Conservation (phyloP, 352 stramenopile species). For the Pythium biforme region DNA sequence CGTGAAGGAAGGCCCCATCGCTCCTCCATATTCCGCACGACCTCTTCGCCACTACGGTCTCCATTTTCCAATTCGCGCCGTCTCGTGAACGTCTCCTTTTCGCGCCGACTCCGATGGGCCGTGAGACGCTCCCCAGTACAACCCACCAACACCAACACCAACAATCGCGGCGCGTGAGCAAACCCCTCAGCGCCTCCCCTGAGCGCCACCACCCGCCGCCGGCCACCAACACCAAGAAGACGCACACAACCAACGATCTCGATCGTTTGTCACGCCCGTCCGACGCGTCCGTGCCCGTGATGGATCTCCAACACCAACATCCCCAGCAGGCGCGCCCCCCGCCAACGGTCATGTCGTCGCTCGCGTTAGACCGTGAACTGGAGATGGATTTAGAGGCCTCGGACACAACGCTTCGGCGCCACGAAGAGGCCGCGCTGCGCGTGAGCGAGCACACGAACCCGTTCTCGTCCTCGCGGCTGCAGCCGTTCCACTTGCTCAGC, state of each 20-base stretch:
- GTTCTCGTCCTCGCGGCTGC: constrained; percentile 25
- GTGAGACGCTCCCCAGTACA: neutral
- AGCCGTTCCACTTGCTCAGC: constrained; percentile 28
- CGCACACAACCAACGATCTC: too few species aligned
- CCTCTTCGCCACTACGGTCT: neutral
- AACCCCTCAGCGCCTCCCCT: neutral
- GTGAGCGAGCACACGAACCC: constrained; percentile 28
- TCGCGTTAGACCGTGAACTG: constrained; percentile 20
- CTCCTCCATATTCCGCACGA: neutral
- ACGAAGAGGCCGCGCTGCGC: constrained; percentile 25
- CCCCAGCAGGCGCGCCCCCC: too few species aligned
- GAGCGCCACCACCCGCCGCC: neutral
- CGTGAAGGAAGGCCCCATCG: neutral
- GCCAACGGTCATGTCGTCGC: constrained; percentile 5
- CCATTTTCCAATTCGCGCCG: constrained; percentile 4
- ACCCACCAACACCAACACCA: too few species aligned
- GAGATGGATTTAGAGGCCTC: constrained; percentile 25
- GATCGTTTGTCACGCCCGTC: neutral
- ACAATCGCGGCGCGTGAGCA: neutral
- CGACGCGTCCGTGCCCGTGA: too few species aligned
- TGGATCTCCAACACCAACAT: too few species aligned
- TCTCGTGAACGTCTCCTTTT: neutral
- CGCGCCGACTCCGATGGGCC: neutral
- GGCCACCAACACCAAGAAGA: neutral
- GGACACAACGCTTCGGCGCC: constrained; percentile 17